Percentiles rank a stretch among this genome's conserved stretches.
Evolutionary conservation across 805 yeast genomes (phyloP).

Genomic region (Kregervanrija delftensis): DNA sequence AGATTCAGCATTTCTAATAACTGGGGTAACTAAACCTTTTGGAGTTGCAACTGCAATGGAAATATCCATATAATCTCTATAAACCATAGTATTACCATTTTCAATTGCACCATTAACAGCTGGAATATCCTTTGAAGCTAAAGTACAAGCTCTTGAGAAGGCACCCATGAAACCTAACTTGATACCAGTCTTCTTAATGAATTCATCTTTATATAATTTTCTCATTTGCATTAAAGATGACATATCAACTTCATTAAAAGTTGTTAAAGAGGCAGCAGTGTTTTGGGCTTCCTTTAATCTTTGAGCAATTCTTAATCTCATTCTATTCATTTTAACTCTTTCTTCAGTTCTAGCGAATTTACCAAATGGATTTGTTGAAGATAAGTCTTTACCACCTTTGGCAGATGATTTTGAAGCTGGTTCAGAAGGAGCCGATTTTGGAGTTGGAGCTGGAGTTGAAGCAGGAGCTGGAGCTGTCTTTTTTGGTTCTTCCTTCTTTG

Average conservation of each 20-base stretch:
- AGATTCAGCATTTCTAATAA: conserved; percentile 94
- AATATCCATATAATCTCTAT: conserved; percentile 93
- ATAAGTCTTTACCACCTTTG: neutral
- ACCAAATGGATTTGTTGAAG: conserved; percentile 28
- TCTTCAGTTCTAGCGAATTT: conserved; percentile 78
- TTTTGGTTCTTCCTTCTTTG: conserved; percentile 15
- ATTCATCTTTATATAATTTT: conserved; percentile 93
- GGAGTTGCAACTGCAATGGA: conserved; percentile 98
- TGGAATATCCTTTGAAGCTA: conserved; percentile 93
- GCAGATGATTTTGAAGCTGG: conserved; percentile 22
- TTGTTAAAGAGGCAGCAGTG: conserved; percentile 96
- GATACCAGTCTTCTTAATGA: conserved; percentile 86
- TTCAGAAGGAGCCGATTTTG: conserved; percentile 13
- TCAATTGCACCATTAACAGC: conserved; percentile 94
- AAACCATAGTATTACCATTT: conserved; percentile 84
- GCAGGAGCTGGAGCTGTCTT: conserved; percentile 22
- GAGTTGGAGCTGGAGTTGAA: conserved; percentile 25
- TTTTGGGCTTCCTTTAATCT: conserved; percentile 98
- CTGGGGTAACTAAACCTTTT: conserved; percentile 97
- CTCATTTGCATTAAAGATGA: conserved; percentile 86
- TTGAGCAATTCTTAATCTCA: conserved; percentile 98
- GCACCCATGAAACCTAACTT: conserved; percentile 99
- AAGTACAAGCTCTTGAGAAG: conserved; percentile 85
- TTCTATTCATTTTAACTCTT: conserved; percentile 97
- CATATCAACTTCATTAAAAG: conserved; percentile 98